Evolutionary conservation across 2,329 filamentous ascomycete genomes (phyloP), one percentile per base, ranked within the genome.

Genomic region (Pseudogymnoascus sp.): DNA sequence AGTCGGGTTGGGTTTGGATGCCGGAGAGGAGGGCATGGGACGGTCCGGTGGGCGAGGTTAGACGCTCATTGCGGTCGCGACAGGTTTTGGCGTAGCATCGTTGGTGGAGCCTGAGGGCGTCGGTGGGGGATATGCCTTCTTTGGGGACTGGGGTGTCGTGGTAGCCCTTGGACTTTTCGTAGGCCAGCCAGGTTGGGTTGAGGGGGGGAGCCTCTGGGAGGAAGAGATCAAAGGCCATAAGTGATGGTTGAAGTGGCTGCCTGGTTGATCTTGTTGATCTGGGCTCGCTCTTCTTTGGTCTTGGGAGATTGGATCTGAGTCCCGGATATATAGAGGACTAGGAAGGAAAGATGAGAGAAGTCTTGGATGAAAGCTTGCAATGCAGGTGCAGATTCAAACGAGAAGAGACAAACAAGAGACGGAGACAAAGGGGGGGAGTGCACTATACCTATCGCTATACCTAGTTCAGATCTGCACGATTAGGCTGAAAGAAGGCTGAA

Each of bases 1-100:
- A 18, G 1, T 58, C 63, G 41, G 68, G 63, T n/a, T 33, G 59
- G 21, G 65, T 63, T 10, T 38, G 59, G 57, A 78, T 64, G 3
- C 69, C 72, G 34, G 71, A 63, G 2, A 69, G 67, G 2, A 80
- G 70, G 23, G 72, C 63, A 34, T 73, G 61, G 60, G 77, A 73
- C 18, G 71, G 68, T 0, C 70, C 68, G 0, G 68, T 66, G 15
- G 74, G 73, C 0, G 45, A 52, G 23, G 45, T 30, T 66, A 77
- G 72, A 9, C 63, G 62, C 2, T 68, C 65, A 38, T 74, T 73
- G 18, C 72, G 68, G 5, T 68, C 68, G 41, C 73, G 73, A 62
- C 77, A 76, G 35, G 74, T 70, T 33, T 69, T 64, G 2, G 73
- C 74, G 65, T 79, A 79, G 41, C 69, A 52, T 7, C 70, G 67